phyloP scores from a whole-genome alignment of 2,329 filamentous ascomycete species.

The Penicillium oxalicum region DNA sequence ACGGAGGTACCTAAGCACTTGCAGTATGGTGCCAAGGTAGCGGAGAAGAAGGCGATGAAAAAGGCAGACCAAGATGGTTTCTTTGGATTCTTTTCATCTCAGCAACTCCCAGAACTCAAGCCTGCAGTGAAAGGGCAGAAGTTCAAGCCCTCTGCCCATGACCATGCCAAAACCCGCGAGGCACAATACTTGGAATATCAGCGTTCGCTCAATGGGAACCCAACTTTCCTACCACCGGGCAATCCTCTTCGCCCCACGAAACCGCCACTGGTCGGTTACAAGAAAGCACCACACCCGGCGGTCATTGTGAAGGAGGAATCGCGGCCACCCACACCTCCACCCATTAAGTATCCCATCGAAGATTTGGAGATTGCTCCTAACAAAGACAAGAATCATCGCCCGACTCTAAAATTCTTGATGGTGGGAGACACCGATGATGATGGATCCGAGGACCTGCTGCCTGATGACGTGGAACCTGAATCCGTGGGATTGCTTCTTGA shows the following conservation, averaged over 20 bases:
- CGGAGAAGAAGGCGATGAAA: constrained; percentile 70
- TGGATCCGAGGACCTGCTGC: constrained; percentile 42
- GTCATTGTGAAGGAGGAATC: constrained; percentile 45
- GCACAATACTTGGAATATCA: constrained; percentile 47
- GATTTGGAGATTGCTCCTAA: constrained; percentile 75
- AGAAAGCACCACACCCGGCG: constrained; percentile 29
- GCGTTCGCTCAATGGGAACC: constrained; percentile 41
- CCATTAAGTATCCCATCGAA: constrained; percentile 91
- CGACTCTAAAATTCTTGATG: constrained; percentile 71
- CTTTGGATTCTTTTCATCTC: constrained; percentile 47
- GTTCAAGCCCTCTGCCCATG: constrained; percentile 45
- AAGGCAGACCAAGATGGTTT: constrained; percentile 47
- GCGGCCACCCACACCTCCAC: constrained; percentile 61
- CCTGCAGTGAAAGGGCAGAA: constrained; percentile 66
- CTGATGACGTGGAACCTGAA: constrained; percentile 62
- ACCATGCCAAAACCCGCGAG: constrained; percentile 42
- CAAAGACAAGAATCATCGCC: constrained; percentile 59
- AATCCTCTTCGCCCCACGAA: constrained; percentile 29
- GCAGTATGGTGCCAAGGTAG: constrained; percentile 70
- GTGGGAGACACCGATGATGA: constrained; percentile 53
- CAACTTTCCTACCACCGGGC: constrained; percentile 33
- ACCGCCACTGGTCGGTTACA: constrained; percentile 27
- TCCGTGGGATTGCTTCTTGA: constrained; percentile 82
- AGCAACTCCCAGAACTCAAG: constrained; percentile 65
- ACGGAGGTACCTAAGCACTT: constrained; percentile 79